A percentile compares a stretch with the other conserved stretches of the same genome.
These are phyloP conservation scores for Harrya chromipes DNA, from an alignment of 768 basidiomycete genomes.

Conservation along the genomic window DNA sequence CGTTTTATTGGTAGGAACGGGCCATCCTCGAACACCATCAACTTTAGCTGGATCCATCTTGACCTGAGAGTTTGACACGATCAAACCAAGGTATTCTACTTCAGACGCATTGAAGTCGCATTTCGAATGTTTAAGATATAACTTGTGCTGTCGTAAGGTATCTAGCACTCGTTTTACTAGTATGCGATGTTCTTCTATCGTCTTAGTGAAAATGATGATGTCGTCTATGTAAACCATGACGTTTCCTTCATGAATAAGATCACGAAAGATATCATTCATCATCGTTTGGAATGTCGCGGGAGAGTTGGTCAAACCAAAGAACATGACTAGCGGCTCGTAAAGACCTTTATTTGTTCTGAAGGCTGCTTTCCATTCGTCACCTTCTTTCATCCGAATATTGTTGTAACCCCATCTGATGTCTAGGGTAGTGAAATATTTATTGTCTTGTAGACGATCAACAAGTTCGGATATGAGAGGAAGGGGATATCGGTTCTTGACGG, in stretches of 20 bases:
- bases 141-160: slow-evolving; percentile 14
- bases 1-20: background rate
- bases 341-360: slow-evolving; percentile 22
- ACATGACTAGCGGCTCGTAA: slow-evolving; percentile 39
- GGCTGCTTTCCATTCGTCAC: background rate
- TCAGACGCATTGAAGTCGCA: slow-evolving; percentile 20
- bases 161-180: slow-evolving; percentile 15
- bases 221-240: slow-evolving; percentile 35
- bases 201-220: slow-evolving; percentile 29
- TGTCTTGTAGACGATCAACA: too few species aligned
- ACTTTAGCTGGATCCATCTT: slow-evolving; percentile 41
- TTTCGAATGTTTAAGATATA: slow-evolving; percentile 16
- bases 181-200: slow-evolving; percentile 8
- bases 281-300: slow-evolving; percentile 35
- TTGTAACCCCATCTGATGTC: too few species aligned
- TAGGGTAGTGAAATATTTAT: too few species aligned
- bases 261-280: slow-evolving; percentile 27
- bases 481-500: background rate
- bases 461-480: background rate
- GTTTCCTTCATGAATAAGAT: slow-evolving; percentile 24
- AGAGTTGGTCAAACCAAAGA: slow-evolving; percentile 30
- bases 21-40: background rate
- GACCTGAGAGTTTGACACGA: slow-evolving; percentile 27
- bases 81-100: slow-evolving; percentile 32
- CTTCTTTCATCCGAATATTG: background rate